Evolutionary conservation across 495 filamentous ascomycete genomes (phyloP).

Genomic region (Neurospora sp.): DNA sequence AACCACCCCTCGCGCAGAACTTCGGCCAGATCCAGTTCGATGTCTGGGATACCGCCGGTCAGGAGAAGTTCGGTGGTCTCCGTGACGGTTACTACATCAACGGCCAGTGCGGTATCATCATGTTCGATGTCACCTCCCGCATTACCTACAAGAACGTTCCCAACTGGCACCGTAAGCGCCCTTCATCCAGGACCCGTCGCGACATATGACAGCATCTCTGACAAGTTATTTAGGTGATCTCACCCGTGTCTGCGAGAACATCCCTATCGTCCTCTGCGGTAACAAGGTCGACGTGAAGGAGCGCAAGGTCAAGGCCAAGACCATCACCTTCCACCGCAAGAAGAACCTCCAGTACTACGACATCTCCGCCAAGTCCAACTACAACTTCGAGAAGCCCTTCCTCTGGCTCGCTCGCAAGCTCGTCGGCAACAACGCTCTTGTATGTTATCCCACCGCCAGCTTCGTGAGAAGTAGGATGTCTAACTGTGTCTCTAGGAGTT

Average conservation of each 20-base stretch:
- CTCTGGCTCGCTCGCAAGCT: slow-evolving; percentile 98
- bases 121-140: slow-evolving; percentile 99
- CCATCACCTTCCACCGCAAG: slow-evolving; percentile 99
- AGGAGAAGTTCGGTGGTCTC: slow-evolving; percentile 99
- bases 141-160: slow-evolving; percentile 99
- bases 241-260: slow-evolving; percentile 99
- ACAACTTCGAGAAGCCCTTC: slow-evolving; percentile 99
- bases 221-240: slow-evolving; percentile 65
- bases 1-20: slow-evolving; percentile 50
- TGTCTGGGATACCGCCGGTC: slow-evolving; percentile 98
- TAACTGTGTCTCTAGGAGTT: slow-evolving; percentile 60
- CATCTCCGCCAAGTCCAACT: slow-evolving; percentile 99
- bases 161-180: slow-evolving; percentile 96
- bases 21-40: slow-evolving; percentile 95
- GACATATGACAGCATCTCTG: neutral
- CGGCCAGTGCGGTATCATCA: slow-evolving; percentile 99
- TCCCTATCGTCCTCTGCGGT: slow-evolving; percentile 94
- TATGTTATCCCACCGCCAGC: slow-evolving; percentile 36
- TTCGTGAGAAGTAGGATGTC: neutral
- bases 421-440: slow-evolving; percentile 83
- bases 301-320: slow-evolving; percentile 99
- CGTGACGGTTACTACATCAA: slow-evolving; percentile 99
- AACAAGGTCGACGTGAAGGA: slow-evolving; percentile 99
- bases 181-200: neutral
- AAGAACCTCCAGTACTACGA: slow-evolving; percentile 99